Conservation (phyloP, 345 rosid species). For the Mangifera indica region DNA sequence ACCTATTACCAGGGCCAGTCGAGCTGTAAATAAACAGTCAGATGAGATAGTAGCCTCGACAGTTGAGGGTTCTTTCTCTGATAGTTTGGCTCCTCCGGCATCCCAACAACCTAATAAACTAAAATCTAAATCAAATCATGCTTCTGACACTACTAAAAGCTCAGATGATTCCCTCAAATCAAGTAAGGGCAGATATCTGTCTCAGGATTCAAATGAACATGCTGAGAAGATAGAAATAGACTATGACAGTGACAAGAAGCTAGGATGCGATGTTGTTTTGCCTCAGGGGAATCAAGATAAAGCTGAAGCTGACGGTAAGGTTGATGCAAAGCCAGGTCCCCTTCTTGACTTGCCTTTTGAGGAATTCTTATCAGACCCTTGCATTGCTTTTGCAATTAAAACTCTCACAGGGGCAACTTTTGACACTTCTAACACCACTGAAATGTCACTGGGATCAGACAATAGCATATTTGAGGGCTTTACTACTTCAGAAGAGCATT, state of each 20-base stretch:
- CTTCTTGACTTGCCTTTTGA: slow-evolving; percentile 53
- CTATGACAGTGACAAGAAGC: slow-evolving; percentile 15
- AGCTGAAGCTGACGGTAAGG: slow-evolving; percentile 16
- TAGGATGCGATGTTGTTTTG: slow-evolving; percentile 14
- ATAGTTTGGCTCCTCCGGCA: slow-evolving; percentile 10
- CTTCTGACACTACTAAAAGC: slow-evolving; percentile 19
- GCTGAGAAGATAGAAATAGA: slow-evolving; percentile 26
- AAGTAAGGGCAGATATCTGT: slow-evolving; percentile 25
- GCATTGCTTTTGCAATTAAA: slow-evolving; percentile 95
- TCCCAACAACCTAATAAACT: slow-evolving; percentile 12
- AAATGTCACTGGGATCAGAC: slow-evolving; percentile 36
- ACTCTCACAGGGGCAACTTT: slow-evolving; percentile 73
- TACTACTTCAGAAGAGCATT: slow-evolving; percentile 21
- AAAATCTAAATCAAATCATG: slow-evolving; percentile 19
- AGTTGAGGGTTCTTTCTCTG: slow-evolving; percentile 24
- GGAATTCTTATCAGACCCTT: slow-evolving; percentile 86
- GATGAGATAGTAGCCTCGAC: slow-evolving; percentile 26
- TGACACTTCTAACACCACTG: slow-evolving; percentile 34
- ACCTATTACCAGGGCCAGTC: slow-evolving; percentile 40
- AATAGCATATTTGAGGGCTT: slow-evolving; percentile 23
- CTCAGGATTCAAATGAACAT: slow-evolving; percentile 15
- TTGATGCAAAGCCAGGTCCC: slow-evolving; percentile 29
- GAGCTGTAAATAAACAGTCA: slow-evolving; percentile 32
- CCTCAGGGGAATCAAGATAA: slow-evolving; percentile 11
- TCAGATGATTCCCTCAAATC: slow-evolving; percentile 13